phyloP scores from a whole-genome alignment of 148 eudicot genomes.

The Arbutus unedo region DNA sequence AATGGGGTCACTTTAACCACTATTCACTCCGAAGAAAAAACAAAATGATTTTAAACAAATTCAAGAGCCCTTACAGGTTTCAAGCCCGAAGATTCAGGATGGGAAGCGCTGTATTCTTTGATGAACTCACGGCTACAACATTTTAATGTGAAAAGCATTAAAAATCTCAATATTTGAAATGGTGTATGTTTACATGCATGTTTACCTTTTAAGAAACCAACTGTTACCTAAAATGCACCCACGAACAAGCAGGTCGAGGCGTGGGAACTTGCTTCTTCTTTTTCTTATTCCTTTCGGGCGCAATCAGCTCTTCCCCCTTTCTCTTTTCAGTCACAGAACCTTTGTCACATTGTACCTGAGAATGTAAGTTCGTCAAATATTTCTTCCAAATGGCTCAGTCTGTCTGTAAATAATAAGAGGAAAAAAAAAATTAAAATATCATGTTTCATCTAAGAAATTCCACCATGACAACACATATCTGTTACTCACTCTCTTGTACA shows the following conservation, averaged over 20 bases:
- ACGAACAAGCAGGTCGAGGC: slow-evolving; percentile 51
- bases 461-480: not conserved
- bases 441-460: not conserved
- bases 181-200: not conserved
- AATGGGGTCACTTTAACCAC: not conserved
- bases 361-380: not conserved
- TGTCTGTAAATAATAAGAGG: not conserved
- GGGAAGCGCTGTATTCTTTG: slow-evolving; percentile 47
- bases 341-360: slow-evolving; percentile 26
- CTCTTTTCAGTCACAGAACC: slow-evolving; percentile 23
- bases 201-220: slow-evolving; percentile 6
- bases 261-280: slow-evolving; percentile 33
- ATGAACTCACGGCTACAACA: slow-evolving; percentile 40
- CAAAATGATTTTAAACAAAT: not conserved
- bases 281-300: slow-evolving; percentile 33
- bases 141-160: not conserved
- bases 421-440: not conserved
- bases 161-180: slow-evolving; percentile 2
- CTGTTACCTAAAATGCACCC: slow-evolving; percentile 46
- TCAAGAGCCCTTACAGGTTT: slow-evolving; percentile 31
- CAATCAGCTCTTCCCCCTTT: slow-evolving; percentile 26
- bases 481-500: not conserved
- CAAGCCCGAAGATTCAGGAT: slow-evolving; percentile 47
- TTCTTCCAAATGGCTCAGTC: not conserved
- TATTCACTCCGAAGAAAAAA: not conserved